phyloP scores from a whole-genome alignment of 2,329 filamentous ascomycete genomes.

The Xylaria sp. region DNA sequence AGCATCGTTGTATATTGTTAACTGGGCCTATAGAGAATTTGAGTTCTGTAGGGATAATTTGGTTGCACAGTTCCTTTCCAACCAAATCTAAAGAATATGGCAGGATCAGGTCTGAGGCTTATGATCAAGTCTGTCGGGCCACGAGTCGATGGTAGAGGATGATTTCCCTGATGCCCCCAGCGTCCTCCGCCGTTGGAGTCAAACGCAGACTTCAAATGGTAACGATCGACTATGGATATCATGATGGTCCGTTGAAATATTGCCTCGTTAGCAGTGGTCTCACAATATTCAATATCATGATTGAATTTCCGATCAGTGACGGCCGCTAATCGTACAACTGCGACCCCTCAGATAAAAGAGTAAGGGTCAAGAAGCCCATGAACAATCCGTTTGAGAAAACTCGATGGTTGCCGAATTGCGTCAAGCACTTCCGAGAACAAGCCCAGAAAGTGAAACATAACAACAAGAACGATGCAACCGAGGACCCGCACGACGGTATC shows the following conservation, averaged over 20 bases:
- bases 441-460: too few species aligned
- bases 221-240: constrained; percentile 18
- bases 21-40: constrained; percentile 7
- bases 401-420: too few species aligned
- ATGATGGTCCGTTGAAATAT: constrained; percentile 19
- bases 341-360: too few species aligned
- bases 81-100: constrained; percentile 17
- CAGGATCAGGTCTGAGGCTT: constrained; percentile 16
- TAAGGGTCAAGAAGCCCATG: too few species aligned
- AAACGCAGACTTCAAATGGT: constrained; percentile 6
- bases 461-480: too few species aligned
- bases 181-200: constrained; percentile 13
- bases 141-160: constrained; percentile 4
- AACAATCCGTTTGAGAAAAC: too few species aligned
- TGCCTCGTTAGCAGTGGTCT: neutral
- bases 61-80: neutral
- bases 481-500: too few species aligned
- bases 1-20: neutral
- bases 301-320: constrained; percentile 6
- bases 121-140: neutral
- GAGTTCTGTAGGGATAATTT: neutral
- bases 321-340: neutral
- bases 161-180: constrained; percentile 5
- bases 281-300: constrained; percentile 5
- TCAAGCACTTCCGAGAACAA: too few species aligned